A percentile compares a stretch with the other conserved stretches of the same genome.
These are phyloP conservation scores for Puccinia hordei DNA, from an alignment of 1,284 basidiomycete genomes.

Conservation along the genomic window DNA sequence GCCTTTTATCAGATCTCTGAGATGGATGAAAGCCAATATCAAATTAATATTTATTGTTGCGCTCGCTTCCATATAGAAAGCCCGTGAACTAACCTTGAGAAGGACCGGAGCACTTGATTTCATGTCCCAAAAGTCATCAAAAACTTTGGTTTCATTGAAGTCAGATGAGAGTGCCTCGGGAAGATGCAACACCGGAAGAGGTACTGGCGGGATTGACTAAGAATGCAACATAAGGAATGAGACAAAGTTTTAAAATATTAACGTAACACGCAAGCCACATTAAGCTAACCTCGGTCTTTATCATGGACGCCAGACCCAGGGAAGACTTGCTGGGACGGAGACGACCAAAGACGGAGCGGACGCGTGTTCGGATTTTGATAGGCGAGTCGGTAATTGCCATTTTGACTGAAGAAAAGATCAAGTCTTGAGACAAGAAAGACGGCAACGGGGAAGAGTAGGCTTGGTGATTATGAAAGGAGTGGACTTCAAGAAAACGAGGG, in stretches of 20 bases:
- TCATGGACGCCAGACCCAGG: slow-evolving; percentile 17
- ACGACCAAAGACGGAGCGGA: slow-evolving; percentile 36
- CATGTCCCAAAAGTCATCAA: slow-evolving; percentile 1
- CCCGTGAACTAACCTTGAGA: slow-evolving; percentile 23
- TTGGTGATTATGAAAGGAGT: background rate
- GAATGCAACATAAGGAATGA: background rate
- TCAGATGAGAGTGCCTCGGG: background rate
- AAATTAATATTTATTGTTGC: background rate
- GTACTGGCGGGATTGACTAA: slow-evolving; percentile 19
- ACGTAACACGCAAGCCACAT: background rate
- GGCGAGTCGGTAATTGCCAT: slow-evolving; percentile 36
- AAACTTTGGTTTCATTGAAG: background rate
- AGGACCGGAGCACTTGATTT: background rate
- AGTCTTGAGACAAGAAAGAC: background rate
- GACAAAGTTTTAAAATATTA: background rate
- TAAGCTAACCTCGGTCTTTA: slow-evolving; percentile 13
- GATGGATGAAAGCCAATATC: background rate
- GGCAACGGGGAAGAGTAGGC: background rate
- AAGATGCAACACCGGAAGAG: slow-evolving; percentile 5
- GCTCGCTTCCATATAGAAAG: background rate
- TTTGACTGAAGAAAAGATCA: background rate
- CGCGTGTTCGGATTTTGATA: slow-evolving; percentile 28
- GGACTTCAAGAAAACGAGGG: slow-evolving; percentile 2
- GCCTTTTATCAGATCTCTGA: slow-evolving; percentile 3
- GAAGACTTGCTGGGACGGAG: slow-evolving; percentile 36